Evolutionary conservation across 2,329 filamentous ascomycete species (phyloP), one percentile per base, ranked within the genome.

Genomic region (Apiospora saccharicola): DNA sequence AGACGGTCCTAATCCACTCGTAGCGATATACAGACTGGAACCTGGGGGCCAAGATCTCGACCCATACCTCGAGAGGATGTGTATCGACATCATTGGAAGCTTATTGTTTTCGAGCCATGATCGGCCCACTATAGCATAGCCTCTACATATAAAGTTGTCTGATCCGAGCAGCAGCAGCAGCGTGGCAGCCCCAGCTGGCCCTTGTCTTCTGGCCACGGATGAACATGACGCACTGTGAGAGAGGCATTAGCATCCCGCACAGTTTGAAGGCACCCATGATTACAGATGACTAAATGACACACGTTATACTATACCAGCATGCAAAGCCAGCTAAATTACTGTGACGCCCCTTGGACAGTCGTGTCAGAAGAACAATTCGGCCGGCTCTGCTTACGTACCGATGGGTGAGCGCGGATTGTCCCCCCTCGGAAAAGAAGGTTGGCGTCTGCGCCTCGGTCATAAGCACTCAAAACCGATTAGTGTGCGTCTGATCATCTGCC

Each of bases 401-500:
- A 37, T 12, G 19, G 19, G 22, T 37, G 44, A 6, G 14, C 46
- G 46, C 46, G 46, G 19, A n/a, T n/a, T 4, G 24, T n/a, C 34
- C 34, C 5, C 26, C 57, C 10, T n/a, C 19, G 1, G 16, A 13
- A 7, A 10, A 41, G 34, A 41, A 41, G 53, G 3, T 10, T 41
- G 34, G 30, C 57, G 10, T 41, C 57, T 37, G 19, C 53, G 34
- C 57, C 34, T 64, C 34, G 34, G 34, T 64, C 34, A 12, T 64
- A 37, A 64, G 57, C 57, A 64, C 34, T 64, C 30, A 41, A 64
- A 41, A 41, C 12, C 16, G 57, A n/a, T 41, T 13, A 41, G 57
- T 64, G 41, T 41, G 57, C 34, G 57, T 64, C 57, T 64, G 34
- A 64, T 22, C 34, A 41, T 64, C 34, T 64, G 30, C 57, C 22